Percentiles rank a stretch among this genome's conserved stretches.
Conservation (phyloP, 2,329 filamentous ascomycete genomes). For the Pseudogymnoascus sp. region DNA sequence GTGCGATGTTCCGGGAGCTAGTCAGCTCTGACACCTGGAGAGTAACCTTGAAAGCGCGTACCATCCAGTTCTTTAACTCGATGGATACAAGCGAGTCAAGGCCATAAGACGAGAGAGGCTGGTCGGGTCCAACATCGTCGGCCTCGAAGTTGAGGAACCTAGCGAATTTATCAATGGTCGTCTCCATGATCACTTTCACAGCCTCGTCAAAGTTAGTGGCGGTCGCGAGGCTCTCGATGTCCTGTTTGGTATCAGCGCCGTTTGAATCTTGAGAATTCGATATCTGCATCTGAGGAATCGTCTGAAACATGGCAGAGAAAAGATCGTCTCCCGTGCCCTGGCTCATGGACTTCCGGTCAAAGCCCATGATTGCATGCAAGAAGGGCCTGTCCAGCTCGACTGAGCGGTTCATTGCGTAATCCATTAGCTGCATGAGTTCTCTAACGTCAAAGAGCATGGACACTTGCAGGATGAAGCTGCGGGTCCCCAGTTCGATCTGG, state of each 20-base stretch:
- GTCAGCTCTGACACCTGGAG: conserved; percentile 25
- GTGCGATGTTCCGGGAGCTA: conserved; percentile 20
- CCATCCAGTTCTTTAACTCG: conserved; percentile 16
- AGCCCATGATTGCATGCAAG: conserved; percentile 15
- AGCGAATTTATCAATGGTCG: conserved; percentile 13
- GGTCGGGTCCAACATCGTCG: neutral
- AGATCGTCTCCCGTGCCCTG: conserved; percentile 15
- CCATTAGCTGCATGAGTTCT: conserved; percentile 19
- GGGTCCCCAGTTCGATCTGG: conserved; percentile 6
- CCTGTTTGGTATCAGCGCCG: neutral
- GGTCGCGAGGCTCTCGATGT: neutral
- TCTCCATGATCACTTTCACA: neutral
- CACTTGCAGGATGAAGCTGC: conserved; percentile 12
- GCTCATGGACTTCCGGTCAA: conserved; percentile 16
- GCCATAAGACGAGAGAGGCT: conserved; percentile 8
- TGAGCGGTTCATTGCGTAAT: conserved; percentile 18
- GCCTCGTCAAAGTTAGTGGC: neutral
- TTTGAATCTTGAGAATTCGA: neutral
- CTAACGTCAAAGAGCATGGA: conserved; percentile 18
- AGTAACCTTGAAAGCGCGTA: conserved; percentile 18
- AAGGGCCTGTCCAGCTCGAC: conserved; percentile 14
- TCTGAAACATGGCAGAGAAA: conserved; percentile 16
- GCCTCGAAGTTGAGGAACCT: conserved; percentile 21
- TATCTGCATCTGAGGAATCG: neutral
- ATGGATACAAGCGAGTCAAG: conserved; percentile 17